Evolutionary conservation across 192 early-diverging fungal genomes (phyloP), one percentile per base, ranked within the genome.

Genomic region (Linnemannia zychae): DNA sequence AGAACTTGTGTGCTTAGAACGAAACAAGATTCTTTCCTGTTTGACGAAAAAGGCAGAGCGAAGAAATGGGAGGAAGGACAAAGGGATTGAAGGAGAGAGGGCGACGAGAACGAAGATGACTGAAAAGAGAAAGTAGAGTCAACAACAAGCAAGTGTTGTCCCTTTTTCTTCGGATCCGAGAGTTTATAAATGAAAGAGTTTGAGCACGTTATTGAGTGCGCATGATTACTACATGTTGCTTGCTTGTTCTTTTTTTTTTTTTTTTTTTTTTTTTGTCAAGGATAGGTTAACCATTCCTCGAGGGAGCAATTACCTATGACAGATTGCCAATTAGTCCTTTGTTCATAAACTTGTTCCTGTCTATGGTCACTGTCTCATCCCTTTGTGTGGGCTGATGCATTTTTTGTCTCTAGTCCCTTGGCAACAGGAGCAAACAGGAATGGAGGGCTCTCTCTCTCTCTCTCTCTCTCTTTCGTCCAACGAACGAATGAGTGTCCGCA

Each of bases 1-100:
- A 57, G 20, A 60, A 31, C 57, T 63, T 28, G 57, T 63, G 57
- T 63, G 57, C 28, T 63, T 63, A 63, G 57, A 33, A 63, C 57
- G 57, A 31, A 24, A 63, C 57, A 63, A 63, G 52, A 28, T 63
- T 3, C 31, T 28, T 28, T 3, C 9, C 9, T 44, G 3, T 44
- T 44, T 3, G 40, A 44, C 40, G 40, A 44, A 44, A 44, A 31
- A 7, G 24, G 12, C 15, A 31, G 28, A 12, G 57, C 24, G 48
- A 49, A 12, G 46, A 47, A 12, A 47, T 47, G 46, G 12, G 46
- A 47, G 12, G 17, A 49, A 17, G 48, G 48, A 49, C 13, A 17
- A 12, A 47, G 46, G 46, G 46, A 47, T 12, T 0, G 18, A 52
- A 52, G 7, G 52, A 57, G 49, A 50, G 15, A 50, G 49, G 16